These are phyloP conservation scores for Verticillium isaacii DNA, from an alignment of 2,329 filamentous ascomycete species.

Conservation along the genomic window DNA sequence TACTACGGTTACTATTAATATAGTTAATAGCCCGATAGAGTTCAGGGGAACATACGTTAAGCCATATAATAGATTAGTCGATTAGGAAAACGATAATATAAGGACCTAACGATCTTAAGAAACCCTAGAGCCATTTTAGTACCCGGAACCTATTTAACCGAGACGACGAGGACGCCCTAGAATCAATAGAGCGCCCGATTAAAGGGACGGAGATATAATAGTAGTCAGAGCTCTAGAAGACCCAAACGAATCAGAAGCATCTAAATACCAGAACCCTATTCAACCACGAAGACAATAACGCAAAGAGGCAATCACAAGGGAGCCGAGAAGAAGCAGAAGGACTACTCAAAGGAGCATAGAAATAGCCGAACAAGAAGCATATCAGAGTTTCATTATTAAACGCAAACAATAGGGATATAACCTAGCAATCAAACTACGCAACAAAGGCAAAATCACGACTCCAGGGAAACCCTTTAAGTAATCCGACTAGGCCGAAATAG, in stretches of 20 bases:
- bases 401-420: not conserved
- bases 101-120: not conserved
- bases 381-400: not conserved
- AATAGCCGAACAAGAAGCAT: not conserved
- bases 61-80: too few species aligned
- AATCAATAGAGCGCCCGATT: too few species aligned
- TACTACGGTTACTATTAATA: too few species aligned
- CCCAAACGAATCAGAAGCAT: too few species aligned
- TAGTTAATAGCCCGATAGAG: too few species aligned
- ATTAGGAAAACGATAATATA: not conserved
- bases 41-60: too few species aligned
- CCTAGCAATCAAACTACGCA: not conserved
- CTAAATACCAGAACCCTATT: too few species aligned
- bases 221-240: too few species aligned
- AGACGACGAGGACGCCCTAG: not conserved
- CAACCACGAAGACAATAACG: too few species aligned
- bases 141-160: not conserved
- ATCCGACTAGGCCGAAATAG: not conserved
- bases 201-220: too few species aligned
- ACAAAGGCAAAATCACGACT: not conserved
- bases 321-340: too few species aligned
- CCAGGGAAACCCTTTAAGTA: not conserved
- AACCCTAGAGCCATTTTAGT: not conserved
- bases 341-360: not conserved
- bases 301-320: too few species aligned